Evolutionary conservation across 495 filamentous ascomycete genomes (phyloP).

Genomic region (Podospora tetraspora): DNA sequence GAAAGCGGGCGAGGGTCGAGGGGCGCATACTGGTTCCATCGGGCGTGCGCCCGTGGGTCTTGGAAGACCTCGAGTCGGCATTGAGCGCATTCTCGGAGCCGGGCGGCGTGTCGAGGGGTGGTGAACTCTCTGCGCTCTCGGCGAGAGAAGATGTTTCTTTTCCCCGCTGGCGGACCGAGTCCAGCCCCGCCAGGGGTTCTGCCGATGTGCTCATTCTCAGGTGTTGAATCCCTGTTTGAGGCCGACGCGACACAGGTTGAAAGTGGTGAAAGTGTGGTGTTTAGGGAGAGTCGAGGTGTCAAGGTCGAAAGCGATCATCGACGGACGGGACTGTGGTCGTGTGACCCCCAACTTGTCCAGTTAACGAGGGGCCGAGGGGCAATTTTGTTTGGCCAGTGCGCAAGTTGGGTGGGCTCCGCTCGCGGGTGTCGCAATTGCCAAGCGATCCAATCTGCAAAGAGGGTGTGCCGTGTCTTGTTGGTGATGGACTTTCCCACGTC

Average conservation of each 20-base stretch:
- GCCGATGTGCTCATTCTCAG: slow-evolving; percentile 24
- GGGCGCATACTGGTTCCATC: slow-evolving; percentile 72
- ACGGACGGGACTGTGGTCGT: slow-evolving; percentile 1
- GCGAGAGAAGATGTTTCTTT: neutral
- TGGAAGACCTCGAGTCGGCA: slow-evolving; percentile 40
- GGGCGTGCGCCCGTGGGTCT: slow-evolving; percentile 87
- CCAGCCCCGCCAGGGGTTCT: slow-evolving; percentile 19
- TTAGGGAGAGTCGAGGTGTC: neutral
- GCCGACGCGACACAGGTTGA: neutral
- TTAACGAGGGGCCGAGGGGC: slow-evolving; percentile 3
- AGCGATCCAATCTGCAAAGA: neutral
- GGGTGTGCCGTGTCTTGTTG: neutral
- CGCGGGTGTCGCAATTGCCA: neutral
- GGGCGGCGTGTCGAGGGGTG: neutral
- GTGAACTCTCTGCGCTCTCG: neutral
- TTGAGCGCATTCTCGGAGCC: neutral
- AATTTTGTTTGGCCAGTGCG: slow-evolving; percentile 6
- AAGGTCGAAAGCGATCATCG: slow-evolving; percentile 1
- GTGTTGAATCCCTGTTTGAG: slow-evolving; percentile 8
- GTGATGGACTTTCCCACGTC: neutral
- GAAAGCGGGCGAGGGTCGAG: neutral
- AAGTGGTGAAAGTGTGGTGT: neutral
- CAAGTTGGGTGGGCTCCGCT: neutral
- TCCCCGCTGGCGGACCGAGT: slow-evolving; percentile 25
- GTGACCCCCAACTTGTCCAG: neutral